A percentile compares a stretch with the other conserved stretches of the same genome.
Conservation (phyloP, 441 rosid species). For the Gossypium davidsonii region DNA sequence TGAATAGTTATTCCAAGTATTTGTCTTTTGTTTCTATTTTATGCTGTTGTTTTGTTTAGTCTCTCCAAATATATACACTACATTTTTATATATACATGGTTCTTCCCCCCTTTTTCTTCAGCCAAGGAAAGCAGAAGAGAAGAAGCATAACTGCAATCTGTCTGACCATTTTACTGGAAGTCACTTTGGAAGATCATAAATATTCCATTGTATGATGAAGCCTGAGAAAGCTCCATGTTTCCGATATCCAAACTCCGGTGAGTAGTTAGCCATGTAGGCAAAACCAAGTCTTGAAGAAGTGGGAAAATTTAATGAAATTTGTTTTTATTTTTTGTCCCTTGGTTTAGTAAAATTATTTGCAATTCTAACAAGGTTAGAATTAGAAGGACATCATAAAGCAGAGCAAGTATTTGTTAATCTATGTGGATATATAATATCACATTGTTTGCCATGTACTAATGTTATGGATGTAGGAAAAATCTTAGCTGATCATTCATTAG, state of each 20-base stretch:
- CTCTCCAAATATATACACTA: neutral
- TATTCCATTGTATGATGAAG: neutral
- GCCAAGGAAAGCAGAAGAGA: constrained; percentile 73
- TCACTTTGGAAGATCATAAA: constrained; percentile 1
- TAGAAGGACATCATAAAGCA: too few species aligned
- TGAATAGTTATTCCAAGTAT: neutral
- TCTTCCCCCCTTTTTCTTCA: constrained; percentile 11
- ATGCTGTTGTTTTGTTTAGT: neutral
- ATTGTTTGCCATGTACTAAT: too few species aligned
- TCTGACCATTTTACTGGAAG: neutral
- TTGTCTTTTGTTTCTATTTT: neutral
- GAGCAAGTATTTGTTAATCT: too few species aligned
- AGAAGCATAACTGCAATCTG: constrained; percentile 32
- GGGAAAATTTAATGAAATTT: neutral
- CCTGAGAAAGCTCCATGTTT: neutral
- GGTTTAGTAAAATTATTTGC: neutral
- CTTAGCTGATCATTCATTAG: too few species aligned
- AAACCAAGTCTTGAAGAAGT: too few species aligned
- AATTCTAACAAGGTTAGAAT: neutral
- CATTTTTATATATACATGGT: neutral
- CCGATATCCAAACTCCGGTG: too few species aligned
- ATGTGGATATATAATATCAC: too few species aligned
- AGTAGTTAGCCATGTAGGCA: too few species aligned
- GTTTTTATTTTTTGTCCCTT: neutral
- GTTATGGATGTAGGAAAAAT: too few species aligned